Percentiles rank a stretch among this genome's conserved stretches.
These are phyloP conservation scores for Calonectria fujianensis DNA, from an alignment of 2,329 filamentous ascomycete species.

Conservation along the genomic window DNA sequence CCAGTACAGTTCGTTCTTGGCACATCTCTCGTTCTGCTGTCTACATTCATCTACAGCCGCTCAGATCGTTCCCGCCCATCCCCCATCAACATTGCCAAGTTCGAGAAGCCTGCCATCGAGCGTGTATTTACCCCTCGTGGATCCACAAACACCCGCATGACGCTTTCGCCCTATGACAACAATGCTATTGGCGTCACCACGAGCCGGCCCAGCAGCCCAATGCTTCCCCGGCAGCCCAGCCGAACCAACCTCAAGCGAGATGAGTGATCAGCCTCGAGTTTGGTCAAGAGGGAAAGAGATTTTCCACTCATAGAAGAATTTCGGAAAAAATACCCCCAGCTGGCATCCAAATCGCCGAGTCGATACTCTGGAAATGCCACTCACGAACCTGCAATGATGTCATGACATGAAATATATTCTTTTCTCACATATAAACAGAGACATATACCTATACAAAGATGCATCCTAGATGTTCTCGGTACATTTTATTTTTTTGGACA, in stretches of 20 bases:
- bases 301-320: background rate
- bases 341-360: constrained; percentile 26
- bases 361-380: constrained; percentile 37
- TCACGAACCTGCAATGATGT: constrained; percentile 47
- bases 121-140: constrained; percentile 62
- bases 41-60: constrained; percentile 90
- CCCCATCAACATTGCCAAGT: constrained; percentile 81
- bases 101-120: constrained; percentile 83
- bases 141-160: constrained; percentile 59
- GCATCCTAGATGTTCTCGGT: constrained; percentile 47
- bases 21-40: constrained; percentile 84
- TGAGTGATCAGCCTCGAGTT: constrained; percentile 53
- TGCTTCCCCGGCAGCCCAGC: constrained; percentile 63
- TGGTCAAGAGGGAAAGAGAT: background rate
- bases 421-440: constrained; percentile 36
- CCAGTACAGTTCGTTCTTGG: constrained; percentile 84
- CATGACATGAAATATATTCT: constrained; percentile 40
- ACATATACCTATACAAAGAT: constrained; percentile 43
- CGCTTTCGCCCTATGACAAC: constrained; percentile 64
- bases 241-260: constrained; percentile 62
- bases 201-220: constrained; percentile 69
- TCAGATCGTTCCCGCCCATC: constrained; percentile 77
- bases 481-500: constrained; percentile 45
- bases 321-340: background rate
- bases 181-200: constrained; percentile 64